phyloP scores from a whole-genome alignment of 768 basidiomycete genomes.

The Suillus sp. region DNA sequence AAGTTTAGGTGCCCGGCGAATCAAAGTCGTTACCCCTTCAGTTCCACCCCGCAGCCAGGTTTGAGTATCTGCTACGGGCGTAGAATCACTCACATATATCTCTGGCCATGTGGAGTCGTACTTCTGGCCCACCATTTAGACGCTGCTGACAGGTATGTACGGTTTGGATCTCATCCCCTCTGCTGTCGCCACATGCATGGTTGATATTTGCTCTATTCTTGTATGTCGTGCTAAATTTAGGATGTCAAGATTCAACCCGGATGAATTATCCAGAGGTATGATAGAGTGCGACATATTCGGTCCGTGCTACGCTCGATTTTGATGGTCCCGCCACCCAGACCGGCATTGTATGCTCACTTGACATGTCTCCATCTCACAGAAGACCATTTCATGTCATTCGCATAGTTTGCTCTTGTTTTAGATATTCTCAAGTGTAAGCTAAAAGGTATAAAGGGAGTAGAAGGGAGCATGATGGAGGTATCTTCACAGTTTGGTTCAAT shows the following conservation, averaged over 20 bases:
- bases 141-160: neutral
- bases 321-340: neutral
- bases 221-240: neutral
- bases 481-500: neutral
- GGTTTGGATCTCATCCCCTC: neutral
- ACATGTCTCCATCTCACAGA: neutral
- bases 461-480: neutral
- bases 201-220: neutral
- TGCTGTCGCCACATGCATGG: neutral
- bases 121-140: neutral
- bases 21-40: too few species aligned
- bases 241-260: neutral
- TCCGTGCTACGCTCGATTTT: neutral
- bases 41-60: neutral
- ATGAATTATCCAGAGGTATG: neutral
- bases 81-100: neutral
- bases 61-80: neutral
- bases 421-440: neutral
- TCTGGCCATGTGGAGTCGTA: neutral
- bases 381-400: neutral
- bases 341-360: neutral
- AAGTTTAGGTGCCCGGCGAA: neutral
- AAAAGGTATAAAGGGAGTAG: neutral
- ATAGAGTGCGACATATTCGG: neutral
- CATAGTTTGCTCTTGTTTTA: neutral